Base-by-base conservation (phyloP, 176 grass and related monocot genomes). In the Eragrostis nindensis region DNA sequence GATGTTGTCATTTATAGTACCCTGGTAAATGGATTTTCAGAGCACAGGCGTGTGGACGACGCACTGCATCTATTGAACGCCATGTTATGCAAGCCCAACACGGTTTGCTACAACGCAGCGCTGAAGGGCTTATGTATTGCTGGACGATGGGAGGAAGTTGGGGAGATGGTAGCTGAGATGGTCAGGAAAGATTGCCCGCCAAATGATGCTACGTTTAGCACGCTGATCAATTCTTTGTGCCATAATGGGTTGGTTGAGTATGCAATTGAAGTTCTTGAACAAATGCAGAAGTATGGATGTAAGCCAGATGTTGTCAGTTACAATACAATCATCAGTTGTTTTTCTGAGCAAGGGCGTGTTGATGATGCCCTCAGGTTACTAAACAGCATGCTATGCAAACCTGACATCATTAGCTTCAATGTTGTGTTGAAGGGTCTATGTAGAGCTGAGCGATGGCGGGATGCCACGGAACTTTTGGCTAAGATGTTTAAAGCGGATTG, bases 1-100 rank as follows among this genome's bases (percentile, higher is more conserved):
- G 82, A 85, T 17, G 82, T 89, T 70, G 45, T 89, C 71, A 89
- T 85, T 19, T 89, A 81, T 48, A 85, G 82, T n/a, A 85, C 82
- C 7, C 76, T 89, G 11, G 46, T 89, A 46, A 84, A 89, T 21
- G 82, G 87, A 50, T 89, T 81, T 24, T 80, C 71, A 4, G 87
- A 89, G 46, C 82, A 81, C 55, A 77, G 87, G 5, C 64, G 66
- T 25, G 63, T 85, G 10, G 45, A 80, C 15, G 55, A 54, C 0
- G 82, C 87, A 41, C n/a, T 89, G 15, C 21, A 77, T 45, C 64
- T 89, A 24, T 21, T 89, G 9, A 70, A 62, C 24, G 38, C 53
- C 71, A 89, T 85, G 87, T 12, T 84, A 6, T 85, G 87, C 77
- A 85, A 71, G 12, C 87, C 87, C 42, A 76, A 89, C 47, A 75